Evolutionary conservation across 2,329 filamentous ascomycete genomes (phyloP).

Genomic region (Penicillium expansum): DNA sequence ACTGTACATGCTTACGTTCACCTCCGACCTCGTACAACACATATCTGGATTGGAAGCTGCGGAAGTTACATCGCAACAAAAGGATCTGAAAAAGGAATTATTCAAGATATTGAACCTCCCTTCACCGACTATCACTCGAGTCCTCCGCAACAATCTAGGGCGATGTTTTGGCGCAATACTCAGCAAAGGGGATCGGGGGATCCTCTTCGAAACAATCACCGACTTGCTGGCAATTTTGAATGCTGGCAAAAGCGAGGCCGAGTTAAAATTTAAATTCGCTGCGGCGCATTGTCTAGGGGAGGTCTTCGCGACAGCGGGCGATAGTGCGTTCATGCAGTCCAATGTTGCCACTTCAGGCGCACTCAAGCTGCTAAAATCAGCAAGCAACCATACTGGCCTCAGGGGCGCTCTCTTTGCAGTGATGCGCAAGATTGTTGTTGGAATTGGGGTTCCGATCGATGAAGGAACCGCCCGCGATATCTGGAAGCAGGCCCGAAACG

Average conservation of each 20-base stretch:
- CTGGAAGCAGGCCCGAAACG: constrained; percentile 84
- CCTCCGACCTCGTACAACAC: constrained; percentile 77
- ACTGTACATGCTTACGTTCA: constrained; percentile 85
- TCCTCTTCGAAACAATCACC: constrained; percentile 92
- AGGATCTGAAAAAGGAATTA: constrained; percentile 88
- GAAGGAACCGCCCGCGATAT: constrained; percentile 82
- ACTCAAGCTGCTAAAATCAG: constrained; percentile 74
- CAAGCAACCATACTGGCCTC: constrained; percentile 76
- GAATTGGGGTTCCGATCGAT: constrained; percentile 74
- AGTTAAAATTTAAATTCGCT: constrained; percentile 77
- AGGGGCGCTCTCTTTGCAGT: constrained; percentile 74
- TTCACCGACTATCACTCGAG: constrained; percentile 77
- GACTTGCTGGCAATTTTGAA: constrained; percentile 74
- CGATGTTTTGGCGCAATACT: constrained; percentile 81
- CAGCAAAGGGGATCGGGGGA: constrained; percentile 78
- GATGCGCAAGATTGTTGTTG: constrained; percentile 71
- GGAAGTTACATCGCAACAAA: constrained; percentile 82
- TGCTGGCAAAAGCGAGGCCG: constrained; percentile 73
- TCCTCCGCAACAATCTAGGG: constrained; percentile 85
- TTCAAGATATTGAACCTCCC: constrained; percentile 86
- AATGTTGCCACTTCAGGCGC: constrained; percentile 69
- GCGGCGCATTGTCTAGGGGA: constrained; percentile 84
- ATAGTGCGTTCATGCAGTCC: constrained; percentile 84
- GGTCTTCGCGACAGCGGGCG: constrained; percentile 86
- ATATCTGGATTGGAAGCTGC: constrained; percentile 68